Percentiles rank a stretch among this genome's conserved stretches.
phyloP scores from a whole-genome alignment of 768 basidiomycete species.

The Boletus barrowsii region DNA sequence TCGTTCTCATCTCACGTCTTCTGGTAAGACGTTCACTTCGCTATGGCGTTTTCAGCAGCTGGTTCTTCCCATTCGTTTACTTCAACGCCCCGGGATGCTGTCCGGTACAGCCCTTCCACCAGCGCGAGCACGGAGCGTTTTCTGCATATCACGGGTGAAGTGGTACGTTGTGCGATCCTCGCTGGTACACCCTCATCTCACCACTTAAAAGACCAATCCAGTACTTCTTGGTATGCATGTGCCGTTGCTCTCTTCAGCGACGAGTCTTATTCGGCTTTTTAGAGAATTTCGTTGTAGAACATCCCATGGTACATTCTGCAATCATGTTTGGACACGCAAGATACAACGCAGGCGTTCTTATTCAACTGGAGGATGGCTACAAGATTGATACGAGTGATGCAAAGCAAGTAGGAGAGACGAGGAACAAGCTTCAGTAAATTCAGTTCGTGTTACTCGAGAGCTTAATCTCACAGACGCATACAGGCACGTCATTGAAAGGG shows the following conservation, averaged over 20 bases:
- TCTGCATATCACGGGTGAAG: slow-evolving; percentile 15
- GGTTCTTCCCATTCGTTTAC: neutral
- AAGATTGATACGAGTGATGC: slow-evolving; percentile 10
- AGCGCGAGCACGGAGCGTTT: slow-evolving; percentile 1
- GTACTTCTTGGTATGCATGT: slow-evolving; percentile 13
- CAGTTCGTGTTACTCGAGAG: neutral
- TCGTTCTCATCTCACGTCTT: slow-evolving; percentile 4
- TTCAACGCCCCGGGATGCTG: neutral
- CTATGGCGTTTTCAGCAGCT: neutral
- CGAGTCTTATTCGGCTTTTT: neutral
- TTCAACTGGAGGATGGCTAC: slow-evolving; percentile 10
- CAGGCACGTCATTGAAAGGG: slow-evolving; percentile 15
- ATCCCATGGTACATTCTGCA: slow-evolving; percentile 15
- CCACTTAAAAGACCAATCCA: too few species aligned
- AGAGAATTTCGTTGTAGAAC: slow-evolving; percentile 17
- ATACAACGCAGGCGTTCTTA: slow-evolving; percentile 15
- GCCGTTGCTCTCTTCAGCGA: neutral
- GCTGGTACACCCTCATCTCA: neutral
- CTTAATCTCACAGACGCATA: neutral
- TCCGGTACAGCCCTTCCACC: neutral
- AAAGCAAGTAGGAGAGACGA: slow-evolving; percentile 9
- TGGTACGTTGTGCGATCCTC: slow-evolving; percentile 7
- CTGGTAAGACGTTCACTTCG: slow-evolving; percentile 3
- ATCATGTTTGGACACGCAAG: slow-evolving; percentile 11
- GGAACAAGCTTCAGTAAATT: slow-evolving; percentile 15